Conservation (phyloP, 208 protist genomes). For the Trypanosoma boissoni region DNA sequence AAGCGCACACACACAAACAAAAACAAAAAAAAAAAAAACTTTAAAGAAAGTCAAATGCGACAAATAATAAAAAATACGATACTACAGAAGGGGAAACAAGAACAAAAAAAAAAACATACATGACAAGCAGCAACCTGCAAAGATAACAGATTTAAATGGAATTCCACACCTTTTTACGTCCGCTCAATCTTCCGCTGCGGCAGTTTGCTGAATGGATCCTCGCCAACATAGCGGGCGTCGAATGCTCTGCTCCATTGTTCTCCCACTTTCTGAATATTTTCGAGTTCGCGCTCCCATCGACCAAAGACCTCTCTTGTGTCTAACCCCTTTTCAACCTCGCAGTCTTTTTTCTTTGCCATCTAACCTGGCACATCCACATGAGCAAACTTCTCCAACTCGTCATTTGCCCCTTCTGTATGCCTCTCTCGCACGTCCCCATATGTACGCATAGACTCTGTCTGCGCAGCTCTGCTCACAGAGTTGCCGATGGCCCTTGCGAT, state of each 20-base stretch:
- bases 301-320: not conserved
- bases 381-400: too few species aligned
- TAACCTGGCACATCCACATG: too few species aligned
- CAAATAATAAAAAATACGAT: too few species aligned
- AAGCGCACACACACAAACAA: not conserved
- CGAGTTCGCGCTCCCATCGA: constrained; percentile 1
- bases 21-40: constrained; percentile 3
- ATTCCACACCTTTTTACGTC: too few species aligned
- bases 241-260: constrained; percentile 8
- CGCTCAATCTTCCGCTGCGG: not conserved
- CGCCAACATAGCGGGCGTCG: not conserved
- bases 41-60: not conserved
- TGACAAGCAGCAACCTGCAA: not conserved
- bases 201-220: not conserved
- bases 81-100: too few species aligned
- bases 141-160: too few species aligned
- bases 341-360: too few species aligned
- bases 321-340: not conserved
- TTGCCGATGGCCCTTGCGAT: too few species aligned
- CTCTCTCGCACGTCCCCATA: too few species aligned
- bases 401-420: too few species aligned
- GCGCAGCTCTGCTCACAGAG: too few species aligned
- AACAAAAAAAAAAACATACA: not conserved
- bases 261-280: not conserved
- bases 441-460: too few species aligned